Evolutionary conservation across 805 yeast species (phyloP).

Genomic region (Lipomyces lipofer): DNA sequence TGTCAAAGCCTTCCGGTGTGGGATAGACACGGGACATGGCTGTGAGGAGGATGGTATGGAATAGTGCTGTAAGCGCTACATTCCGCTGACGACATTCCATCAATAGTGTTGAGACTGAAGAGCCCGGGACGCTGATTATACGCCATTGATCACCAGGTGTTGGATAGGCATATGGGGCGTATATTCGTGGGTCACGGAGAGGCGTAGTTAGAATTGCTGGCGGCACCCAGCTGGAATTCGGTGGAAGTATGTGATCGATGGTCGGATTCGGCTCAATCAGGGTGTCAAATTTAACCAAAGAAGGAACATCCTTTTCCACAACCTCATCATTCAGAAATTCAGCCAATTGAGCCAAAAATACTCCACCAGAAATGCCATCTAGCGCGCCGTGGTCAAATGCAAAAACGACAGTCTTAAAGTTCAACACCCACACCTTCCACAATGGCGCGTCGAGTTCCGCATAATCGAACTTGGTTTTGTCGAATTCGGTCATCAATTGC

Average conservation of each 20-base stretch:
- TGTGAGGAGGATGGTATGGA: slow-evolving; percentile 4
- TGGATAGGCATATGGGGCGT: slow-evolving; percentile 1
- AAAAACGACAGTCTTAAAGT: background rate
- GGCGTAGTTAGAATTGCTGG: background rate
- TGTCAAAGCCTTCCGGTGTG: slow-evolving; percentile 6
- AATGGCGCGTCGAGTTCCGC: slow-evolving; percentile 1
- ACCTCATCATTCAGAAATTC: background rate
- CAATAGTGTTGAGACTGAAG: background rate
- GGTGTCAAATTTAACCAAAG: background rate
- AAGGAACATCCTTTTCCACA: background rate
- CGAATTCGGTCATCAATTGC: background rate
- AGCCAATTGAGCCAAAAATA: background rate
- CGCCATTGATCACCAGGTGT: background rate
- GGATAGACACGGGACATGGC: slow-evolving; percentile 9
- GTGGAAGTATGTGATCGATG: slow-evolving; percentile 1
- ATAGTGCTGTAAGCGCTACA: slow-evolving; percentile 14
- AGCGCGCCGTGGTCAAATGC: slow-evolving; percentile 10
- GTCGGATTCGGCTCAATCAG: background rate
- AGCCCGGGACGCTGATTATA: background rate
- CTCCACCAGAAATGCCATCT: slow-evolving; percentile 14
- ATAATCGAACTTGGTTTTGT: background rate
- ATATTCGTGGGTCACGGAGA: background rate
- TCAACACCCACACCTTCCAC: slow-evolving; percentile 10
- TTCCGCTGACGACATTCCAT: slow-evolving; percentile 6
- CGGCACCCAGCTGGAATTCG: background rate